Evolutionary conservation across 805 yeast genomes (phyloP).

Genomic region (Brettanomyces naardenensis): DNA sequence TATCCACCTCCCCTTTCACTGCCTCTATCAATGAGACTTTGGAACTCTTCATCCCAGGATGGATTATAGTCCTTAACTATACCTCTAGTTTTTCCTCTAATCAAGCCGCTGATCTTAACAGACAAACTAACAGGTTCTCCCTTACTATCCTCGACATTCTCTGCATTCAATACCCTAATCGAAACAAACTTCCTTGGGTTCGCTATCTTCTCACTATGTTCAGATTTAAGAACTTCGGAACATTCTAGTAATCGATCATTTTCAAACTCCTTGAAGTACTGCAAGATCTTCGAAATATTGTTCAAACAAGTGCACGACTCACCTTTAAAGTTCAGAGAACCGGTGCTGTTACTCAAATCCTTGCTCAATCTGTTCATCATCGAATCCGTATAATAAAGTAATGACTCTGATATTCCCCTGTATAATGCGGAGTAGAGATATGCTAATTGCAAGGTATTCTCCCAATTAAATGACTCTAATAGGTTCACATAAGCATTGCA

Average conservation of each 20-base stretch:
- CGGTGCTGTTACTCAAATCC: constrained; percentile 11
- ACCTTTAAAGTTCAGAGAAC: constrained; percentile 10
- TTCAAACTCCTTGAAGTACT: constrained; percentile 7
- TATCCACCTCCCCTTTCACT: background rate
- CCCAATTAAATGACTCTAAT: constrained; percentile 61
- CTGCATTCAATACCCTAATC: constrained; percentile 19
- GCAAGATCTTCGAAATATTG: constrained; percentile 18
- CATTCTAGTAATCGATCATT: constrained; percentile 8
- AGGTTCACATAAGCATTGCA: constrained; percentile 34
- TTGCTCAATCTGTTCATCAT: constrained; percentile 15
- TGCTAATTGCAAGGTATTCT: constrained; percentile 53
- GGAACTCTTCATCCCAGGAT: constrained; percentile 84
- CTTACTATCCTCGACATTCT: constrained; percentile 23
- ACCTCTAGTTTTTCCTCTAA: constrained; percentile 48
- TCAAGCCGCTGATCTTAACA: constrained; percentile 16
- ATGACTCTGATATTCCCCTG: constrained; percentile 54
- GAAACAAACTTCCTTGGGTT: constrained; percentile 15
- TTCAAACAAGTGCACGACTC: constrained; percentile 24
- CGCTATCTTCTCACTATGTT: background rate
- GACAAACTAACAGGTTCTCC: constrained; percentile 22
- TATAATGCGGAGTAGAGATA: constrained; percentile 51
- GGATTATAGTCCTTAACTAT: constrained; percentile 59
- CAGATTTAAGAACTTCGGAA: constrained; percentile 9
- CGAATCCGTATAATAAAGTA: constrained; percentile 40
- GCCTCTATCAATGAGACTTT: constrained; percentile 23